Evolutionary conservation across 1,284 basidiomycete species (phyloP).

Genomic region (Cryptococcus sp.): DNA sequence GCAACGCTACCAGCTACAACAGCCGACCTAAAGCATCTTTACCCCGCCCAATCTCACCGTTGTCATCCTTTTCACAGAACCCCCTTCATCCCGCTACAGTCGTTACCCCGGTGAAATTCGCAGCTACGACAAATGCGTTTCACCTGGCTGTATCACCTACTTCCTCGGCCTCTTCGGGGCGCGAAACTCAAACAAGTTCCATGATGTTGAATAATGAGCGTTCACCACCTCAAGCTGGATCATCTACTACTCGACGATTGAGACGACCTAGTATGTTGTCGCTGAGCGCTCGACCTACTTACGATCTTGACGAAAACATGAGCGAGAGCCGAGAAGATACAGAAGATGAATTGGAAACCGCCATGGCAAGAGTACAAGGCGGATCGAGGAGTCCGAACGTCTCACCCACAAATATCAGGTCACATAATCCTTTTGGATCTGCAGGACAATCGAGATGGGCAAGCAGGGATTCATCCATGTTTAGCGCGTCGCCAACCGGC

Average conservation of each 20-base stretch:
- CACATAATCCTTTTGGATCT: background rate
- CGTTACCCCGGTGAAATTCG: constrained; percentile 21
- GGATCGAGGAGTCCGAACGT: background rate
- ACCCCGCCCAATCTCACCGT: background rate
- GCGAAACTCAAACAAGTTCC: background rate
- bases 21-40: no score
- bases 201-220: background rate
- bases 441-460: background rate
- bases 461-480: background rate
- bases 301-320: background rate
- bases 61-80: background rate
- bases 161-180: constrained; percentile 17
- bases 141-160: constrained; percentile 23
- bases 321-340: background rate
- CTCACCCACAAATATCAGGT: background rate
- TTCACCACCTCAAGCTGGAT: constrained; percentile 17
- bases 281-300: no score
- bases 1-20: no score
- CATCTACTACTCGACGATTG: constrained; percentile 17
- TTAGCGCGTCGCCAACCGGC: no score
- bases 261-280: constrained; percentile 37
- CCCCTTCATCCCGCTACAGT: background rate
- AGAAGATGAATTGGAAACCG: background rate
- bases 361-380: background rate
- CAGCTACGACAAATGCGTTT: constrained; percentile 37